phyloP scores from a whole-genome alignment of 129 eudicot genomes.

The Dittrichia graveolens region DNA sequence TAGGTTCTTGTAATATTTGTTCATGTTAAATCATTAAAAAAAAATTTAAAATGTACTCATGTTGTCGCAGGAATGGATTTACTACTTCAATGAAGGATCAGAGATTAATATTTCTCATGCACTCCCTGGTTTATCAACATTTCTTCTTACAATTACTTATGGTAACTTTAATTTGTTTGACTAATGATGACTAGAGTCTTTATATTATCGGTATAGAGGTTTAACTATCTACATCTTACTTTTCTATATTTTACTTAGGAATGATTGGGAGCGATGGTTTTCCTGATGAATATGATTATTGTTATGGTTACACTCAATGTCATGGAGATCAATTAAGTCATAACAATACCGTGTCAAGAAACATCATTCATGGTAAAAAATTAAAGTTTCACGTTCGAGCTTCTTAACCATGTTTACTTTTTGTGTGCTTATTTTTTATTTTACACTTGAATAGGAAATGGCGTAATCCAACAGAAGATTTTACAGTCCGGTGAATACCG shows the following conservation, averaged over 20 bases:
- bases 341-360: slow-evolving; percentile 43
- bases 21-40: too few species aligned
- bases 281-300: slow-evolving; percentile 25
- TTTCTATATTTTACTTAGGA: too few species aligned
- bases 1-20: slow-evolving; percentile 17
- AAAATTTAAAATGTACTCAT: background rate
- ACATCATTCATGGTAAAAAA: slow-evolving; percentile 50
- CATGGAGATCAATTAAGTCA: slow-evolving; percentile 43
- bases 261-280: too few species aligned
- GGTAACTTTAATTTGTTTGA: slow-evolving; percentile 30
- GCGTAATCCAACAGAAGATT: slow-evolving; percentile 46
- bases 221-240: too few species aligned
- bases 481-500: slow-evolving; percentile 46
- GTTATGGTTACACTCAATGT: slow-evolving; percentile 37
- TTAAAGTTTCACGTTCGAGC: background rate
- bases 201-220: too few species aligned
- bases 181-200: too few species aligned
- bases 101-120: slow-evolving; percentile 44
- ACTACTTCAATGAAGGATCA: slow-evolving; percentile 58
- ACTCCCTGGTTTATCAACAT: slow-evolving; percentile 39
- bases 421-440: background rate
- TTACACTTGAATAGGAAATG: slow-evolving; percentile 43
- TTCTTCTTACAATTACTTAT: slow-evolving; percentile 49
- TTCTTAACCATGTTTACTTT: background rate
- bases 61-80: slow-evolving; percentile 48